These are phyloP conservation scores for Scutellaria barbata DNA, from an alignment of 257 asterid genomes.

Conservation along the genomic window DNA sequence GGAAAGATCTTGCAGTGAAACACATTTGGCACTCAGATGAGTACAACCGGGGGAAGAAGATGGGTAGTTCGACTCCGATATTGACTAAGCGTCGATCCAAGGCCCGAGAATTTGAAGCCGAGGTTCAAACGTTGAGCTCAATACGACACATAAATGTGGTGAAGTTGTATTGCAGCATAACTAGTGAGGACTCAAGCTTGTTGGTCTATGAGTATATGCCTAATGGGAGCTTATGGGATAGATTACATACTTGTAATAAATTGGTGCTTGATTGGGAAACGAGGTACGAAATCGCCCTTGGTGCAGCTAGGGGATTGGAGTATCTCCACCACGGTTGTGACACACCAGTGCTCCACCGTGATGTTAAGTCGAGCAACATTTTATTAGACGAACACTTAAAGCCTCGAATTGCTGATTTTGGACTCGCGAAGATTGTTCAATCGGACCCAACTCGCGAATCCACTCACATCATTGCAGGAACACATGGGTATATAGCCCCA, in stretches of 20 bases:
- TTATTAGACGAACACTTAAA: conserved; percentile 70
- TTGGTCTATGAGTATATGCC: conserved; percentile 93
- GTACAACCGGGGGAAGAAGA: conserved; percentile 27
- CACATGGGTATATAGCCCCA: conserved; percentile 95
- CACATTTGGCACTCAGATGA: conserved; percentile 65
- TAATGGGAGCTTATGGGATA: conserved; percentile 91
- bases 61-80: conserved; percentile 53
- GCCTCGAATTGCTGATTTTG: conserved; percentile 92
- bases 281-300: conserved; percentile 79
- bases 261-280: conserved; percentile 72
- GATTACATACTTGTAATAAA: conserved; percentile 60
- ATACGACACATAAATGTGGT: conserved; percentile 87
- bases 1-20: conserved; percentile 67
- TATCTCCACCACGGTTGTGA: conserved; percentile 85
- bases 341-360: conserved; percentile 80
- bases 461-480: conserved; percentile 77
- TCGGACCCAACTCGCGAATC: conserved; percentile 53
- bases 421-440: conserved; percentile 76
- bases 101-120: conserved; percentile 70
- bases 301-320: conserved; percentile 88
- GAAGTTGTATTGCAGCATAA: conserved; percentile 76
- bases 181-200: conserved; percentile 86
- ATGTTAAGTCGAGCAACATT: conserved; percentile 94
- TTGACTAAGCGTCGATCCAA: conserved; percentile 44
- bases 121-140: conserved; percentile 78